Evolutionary conservation across 306 rosid genomes (phyloP).

Genomic region (Cicer cuneatum): DNA sequence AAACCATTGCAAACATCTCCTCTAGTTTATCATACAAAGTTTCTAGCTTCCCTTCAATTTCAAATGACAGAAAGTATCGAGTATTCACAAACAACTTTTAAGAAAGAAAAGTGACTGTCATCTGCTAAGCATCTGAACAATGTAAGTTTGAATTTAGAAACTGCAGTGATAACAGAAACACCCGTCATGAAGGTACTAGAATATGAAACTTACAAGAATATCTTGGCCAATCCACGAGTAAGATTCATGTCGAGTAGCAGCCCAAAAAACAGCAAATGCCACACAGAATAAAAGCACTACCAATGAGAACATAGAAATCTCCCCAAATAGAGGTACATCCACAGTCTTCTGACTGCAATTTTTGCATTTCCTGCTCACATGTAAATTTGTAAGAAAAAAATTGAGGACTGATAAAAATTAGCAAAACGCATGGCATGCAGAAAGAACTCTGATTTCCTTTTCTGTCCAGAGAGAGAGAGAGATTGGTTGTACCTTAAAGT

Average conservation of each 20-base stretch:
- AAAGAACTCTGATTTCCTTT: slow-evolving; percentile 17
- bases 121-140: slow-evolving; percentile 2
- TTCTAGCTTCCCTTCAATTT: slow-evolving; percentile 11
- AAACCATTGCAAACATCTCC: slow-evolving; percentile 32
- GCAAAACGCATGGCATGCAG: slow-evolving; percentile 16
- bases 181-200: slow-evolving; percentile 7
- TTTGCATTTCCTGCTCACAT: slow-evolving; percentile 63
- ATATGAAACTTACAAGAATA: slow-evolving; percentile 77
- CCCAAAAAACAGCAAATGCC: slow-evolving; percentile 85
- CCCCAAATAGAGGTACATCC: slow-evolving; percentile 72
- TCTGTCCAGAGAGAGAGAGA: slow-evolving; percentile 36
- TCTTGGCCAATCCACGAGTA: slow-evolving; percentile 97
- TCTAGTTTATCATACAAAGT: slow-evolving; percentile 32
- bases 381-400: not conserved
- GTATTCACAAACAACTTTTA: slow-evolving; percentile 14
- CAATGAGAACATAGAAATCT: slow-evolving; percentile 72
- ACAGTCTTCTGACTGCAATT: slow-evolving; percentile 59
- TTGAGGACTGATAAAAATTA: slow-evolving; percentile 20
- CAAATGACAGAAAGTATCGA: slow-evolving; percentile 14
- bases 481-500: slow-evolving; percentile 59
- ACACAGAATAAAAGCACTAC: slow-evolving; percentile 61
- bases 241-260: slow-evolving; percentile 66
- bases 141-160: slow-evolving; percentile 39
- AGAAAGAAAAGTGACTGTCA: slow-evolving; percentile 28
- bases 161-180: slow-evolving; percentile 40